Percentiles rank a stretch among this genome's conserved stretches.
Evolutionary conservation across 1,284 basidiomycete species (phyloP).

Genomic region (Lignosus rhinocerotis): DNA sequence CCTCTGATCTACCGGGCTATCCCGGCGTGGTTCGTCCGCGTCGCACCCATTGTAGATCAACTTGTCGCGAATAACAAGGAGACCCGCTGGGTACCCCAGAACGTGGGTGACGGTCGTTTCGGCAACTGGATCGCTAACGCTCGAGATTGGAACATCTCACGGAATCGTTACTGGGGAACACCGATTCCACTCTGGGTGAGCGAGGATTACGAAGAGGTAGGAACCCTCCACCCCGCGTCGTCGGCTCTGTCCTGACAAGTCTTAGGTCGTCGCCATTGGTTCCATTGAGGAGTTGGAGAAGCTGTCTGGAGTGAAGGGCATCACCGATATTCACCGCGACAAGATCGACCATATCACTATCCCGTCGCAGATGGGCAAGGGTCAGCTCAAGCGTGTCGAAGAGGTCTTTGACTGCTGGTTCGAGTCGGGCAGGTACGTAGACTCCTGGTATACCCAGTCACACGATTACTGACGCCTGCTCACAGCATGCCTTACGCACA

Average conservation of each 20-base stretch:
- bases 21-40: conserved; percentile 95
- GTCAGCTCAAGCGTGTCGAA: conserved; percentile 83
- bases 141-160: conserved; percentile 98
- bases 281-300: conserved; percentile 89
- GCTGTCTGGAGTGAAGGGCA: conserved; percentile 82
- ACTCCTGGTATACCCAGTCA: too few relatives aligned
- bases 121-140: conserved; percentile 98
- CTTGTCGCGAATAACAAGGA: conserved; percentile 90
- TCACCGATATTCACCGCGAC: conserved; percentile 94
- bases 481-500: conserved; percentile 98
- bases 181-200: conserved; percentile 97
- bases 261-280: conserved; percentile 81
- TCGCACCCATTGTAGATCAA: conserved; percentile 82
- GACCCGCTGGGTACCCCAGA: conserved; percentile 94
- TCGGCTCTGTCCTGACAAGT: not conserved
- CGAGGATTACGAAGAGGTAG: conserved; percentile 89
- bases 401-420: conserved; percentile 99
- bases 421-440: conserved; percentile 89
- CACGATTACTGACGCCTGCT: not conserved
- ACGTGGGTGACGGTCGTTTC: conserved; percentile 91
- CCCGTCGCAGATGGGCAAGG: conserved; percentile 90
- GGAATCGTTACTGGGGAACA: conserved; percentile 99
- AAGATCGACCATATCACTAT: conserved; percentile 97
- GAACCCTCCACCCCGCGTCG: too few relatives aligned
- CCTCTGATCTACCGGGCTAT: conserved; percentile 97